These are phyloP conservation scores for Mycena metata DNA, from an alignment of 768 basidiomycete species.

Conservation along the genomic window DNA sequence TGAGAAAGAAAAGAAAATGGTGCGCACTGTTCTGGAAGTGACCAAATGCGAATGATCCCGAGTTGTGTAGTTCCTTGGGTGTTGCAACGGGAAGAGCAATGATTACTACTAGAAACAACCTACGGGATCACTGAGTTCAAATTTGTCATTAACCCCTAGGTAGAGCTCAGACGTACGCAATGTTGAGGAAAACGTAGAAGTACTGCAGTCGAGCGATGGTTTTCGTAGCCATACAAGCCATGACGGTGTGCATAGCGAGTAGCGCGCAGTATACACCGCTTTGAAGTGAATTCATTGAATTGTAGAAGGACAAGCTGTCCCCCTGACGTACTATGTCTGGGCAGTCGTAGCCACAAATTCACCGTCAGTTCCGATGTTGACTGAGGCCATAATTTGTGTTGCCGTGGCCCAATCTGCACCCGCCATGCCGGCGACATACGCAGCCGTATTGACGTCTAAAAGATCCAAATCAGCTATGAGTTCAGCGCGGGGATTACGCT, in stretches of 20 bases:
- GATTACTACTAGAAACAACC: constrained; percentile 15
- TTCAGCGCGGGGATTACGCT: background rate
- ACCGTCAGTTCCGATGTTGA: constrained; percentile 52
- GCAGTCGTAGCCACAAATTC: constrained; percentile 74
- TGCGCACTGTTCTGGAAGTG: constrained; percentile 15
- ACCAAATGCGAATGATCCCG: constrained; percentile 8
- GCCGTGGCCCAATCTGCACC: constrained; percentile 69
- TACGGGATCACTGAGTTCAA: background rate
- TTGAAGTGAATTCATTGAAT: too few species aligned
- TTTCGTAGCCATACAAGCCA: background rate
- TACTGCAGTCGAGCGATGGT: constrained; percentile 5
- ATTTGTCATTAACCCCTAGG: too few species aligned
- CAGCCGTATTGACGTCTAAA: constrained; percentile 67
- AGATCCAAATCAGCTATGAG: background rate
- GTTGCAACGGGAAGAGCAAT: constrained; percentile 12
- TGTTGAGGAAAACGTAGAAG: background rate
- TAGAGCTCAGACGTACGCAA: background rate
- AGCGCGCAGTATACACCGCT: too few species aligned
- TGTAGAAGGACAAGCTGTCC: too few species aligned
- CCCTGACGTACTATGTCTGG: constrained; percentile 45
- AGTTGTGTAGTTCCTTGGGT: constrained; percentile 6
- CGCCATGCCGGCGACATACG: constrained; percentile 56
- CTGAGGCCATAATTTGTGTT: constrained; percentile 64
- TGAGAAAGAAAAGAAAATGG: too few species aligned
- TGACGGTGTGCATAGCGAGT: background rate